Percentiles rank a stretch among this genome's conserved stretches.
These are phyloP conservation scores for Nepenthes gracilis DNA, from an alignment of 148 eudicot genomes.

Conservation along the genomic window DNA sequence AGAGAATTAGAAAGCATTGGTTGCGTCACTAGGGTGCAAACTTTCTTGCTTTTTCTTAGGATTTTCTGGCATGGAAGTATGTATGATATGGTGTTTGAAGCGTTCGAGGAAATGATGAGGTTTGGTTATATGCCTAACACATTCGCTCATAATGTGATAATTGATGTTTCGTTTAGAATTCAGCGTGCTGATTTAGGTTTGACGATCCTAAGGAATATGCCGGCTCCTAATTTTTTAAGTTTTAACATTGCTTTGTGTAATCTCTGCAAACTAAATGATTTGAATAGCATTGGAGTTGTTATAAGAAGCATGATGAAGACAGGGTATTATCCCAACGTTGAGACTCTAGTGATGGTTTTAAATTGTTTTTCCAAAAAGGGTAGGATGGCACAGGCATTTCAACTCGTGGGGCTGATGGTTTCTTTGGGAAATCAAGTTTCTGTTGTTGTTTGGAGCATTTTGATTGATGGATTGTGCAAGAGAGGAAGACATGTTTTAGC, in stretches of 20 bases:
- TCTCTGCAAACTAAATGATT: constrained; percentile 35
- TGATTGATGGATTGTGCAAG: constrained; percentile 39
- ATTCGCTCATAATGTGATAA: constrained; percentile 28
- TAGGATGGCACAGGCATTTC: constrained; percentile 23
- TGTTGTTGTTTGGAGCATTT: constrained; percentile 29
- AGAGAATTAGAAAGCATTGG: constrained; percentile 20
- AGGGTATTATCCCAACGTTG: constrained; percentile 27
- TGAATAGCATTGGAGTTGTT: constrained; percentile 18
- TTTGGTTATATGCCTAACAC: constrained; percentile 31
- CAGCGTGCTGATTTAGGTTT: constrained; percentile 20
- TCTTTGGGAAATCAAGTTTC: constrained; percentile 23
- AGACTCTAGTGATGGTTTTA: constrained; percentile 24
- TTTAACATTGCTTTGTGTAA: constrained; percentile 32
- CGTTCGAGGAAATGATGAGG: constrained; percentile 22
- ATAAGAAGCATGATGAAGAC: constrained; percentile 22
- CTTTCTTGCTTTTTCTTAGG: constrained; percentile 35
- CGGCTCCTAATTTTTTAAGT: constrained; percentile 28
- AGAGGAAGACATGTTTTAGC: constrained; percentile 24
- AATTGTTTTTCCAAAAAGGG: constrained; percentile 33
- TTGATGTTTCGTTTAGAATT: constrained; percentile 38
- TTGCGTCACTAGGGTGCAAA: constrained; percentile 32
- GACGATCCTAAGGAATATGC: constrained; percentile 15
- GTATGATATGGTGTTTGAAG: constrained; percentile 28
- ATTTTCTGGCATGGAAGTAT: constrained; percentile 37
- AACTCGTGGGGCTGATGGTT: constrained; percentile 28